Percentiles rank a stretch among this genome's conserved stretches.
These are phyloP conservation scores for Penicillium arizonense DNA, from an alignment of 495 filamentous ascomycete genomes.

Conservation along the genomic window DNA sequence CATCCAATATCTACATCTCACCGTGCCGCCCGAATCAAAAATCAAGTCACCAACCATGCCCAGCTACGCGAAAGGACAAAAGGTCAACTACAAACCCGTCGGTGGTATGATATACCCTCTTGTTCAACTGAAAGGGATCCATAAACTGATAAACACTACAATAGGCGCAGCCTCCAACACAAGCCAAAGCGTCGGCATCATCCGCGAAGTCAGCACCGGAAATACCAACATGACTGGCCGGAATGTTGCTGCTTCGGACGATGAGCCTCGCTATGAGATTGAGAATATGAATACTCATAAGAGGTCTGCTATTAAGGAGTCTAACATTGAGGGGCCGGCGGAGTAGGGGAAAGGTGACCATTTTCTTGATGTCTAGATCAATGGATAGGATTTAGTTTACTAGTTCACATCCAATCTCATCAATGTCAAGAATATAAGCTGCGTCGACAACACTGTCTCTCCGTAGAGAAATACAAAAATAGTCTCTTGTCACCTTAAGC, in stretches of 20 bases:
- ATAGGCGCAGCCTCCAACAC: constrained; percentile 31
- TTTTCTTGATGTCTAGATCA: background rate
- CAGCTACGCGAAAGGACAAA: constrained; percentile 22
- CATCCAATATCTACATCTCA: background rate
- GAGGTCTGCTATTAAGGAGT: constrained; percentile 32
- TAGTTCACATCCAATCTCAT: too few species aligned
- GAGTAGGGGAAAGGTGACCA: constrained; percentile 8
- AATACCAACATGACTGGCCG: constrained; percentile 21
- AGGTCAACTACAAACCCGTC: constrained; percentile 35
- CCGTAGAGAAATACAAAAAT: too few species aligned
- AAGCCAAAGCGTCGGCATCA: constrained; percentile 24
- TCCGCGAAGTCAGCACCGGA: constrained; percentile 24
- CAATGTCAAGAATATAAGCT: too few species aligned
- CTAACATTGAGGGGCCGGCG: constrained; percentile 34
- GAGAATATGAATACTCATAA: constrained; percentile 36
- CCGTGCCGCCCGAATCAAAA: background rate
- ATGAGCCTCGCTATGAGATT: constrained; percentile 33
- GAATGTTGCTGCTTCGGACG: constrained; percentile 18
- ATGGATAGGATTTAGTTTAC: too few species aligned
- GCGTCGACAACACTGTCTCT: too few species aligned
- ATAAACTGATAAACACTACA: background rate
- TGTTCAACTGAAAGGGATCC: background rate
- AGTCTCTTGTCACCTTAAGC: too few species aligned
- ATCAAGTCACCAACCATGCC: constrained; percentile 18
- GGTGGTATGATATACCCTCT: constrained; percentile 22